Conservation (phyloP, 805 yeast genomes). For the Ogataea sp. region DNA sequence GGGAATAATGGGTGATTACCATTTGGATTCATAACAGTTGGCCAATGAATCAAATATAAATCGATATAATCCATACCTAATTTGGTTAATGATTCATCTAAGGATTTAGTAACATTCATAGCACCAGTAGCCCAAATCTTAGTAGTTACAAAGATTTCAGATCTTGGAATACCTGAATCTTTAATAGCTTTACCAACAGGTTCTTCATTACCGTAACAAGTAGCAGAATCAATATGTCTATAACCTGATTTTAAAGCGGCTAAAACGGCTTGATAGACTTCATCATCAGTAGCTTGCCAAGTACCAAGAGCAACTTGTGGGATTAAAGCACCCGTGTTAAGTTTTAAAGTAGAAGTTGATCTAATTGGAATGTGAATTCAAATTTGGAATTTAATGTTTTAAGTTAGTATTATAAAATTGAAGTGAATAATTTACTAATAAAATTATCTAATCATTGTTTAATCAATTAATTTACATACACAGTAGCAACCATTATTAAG, state of each 20-base stretch:
- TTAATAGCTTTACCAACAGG: conserved; percentile 59
- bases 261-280: conserved; percentile 43
- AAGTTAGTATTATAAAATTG: not conserved
- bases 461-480: too few species aligned
- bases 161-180: conserved; percentile 33
- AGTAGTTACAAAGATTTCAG: conserved; percentile 53
- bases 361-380: conserved; percentile 1
- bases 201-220: conserved; percentile 58
- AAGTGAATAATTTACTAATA: too few species aligned
- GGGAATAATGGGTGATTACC: conserved; percentile 26
- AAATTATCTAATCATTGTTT: too few species aligned
- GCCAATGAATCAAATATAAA: conserved; percentile 64
- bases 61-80: conserved; percentile 57
- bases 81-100: conserved; percentile 41
- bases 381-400: too few species aligned
- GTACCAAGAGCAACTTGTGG: conserved; percentile 73
- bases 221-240: conserved; percentile 71
- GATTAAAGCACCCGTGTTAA: conserved; percentile 54
- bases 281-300: conserved; percentile 49
- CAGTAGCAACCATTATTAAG: not conserved
- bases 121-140: conserved; percentile 45
- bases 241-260: conserved; percentile 60
- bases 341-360: conserved; percentile 15
- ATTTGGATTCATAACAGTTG: conserved; percentile 35
- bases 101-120: conserved; percentile 34